phyloP scores from a whole-genome alignment of 73 alveolate species.

The Symbiodinium natans region DNA sequence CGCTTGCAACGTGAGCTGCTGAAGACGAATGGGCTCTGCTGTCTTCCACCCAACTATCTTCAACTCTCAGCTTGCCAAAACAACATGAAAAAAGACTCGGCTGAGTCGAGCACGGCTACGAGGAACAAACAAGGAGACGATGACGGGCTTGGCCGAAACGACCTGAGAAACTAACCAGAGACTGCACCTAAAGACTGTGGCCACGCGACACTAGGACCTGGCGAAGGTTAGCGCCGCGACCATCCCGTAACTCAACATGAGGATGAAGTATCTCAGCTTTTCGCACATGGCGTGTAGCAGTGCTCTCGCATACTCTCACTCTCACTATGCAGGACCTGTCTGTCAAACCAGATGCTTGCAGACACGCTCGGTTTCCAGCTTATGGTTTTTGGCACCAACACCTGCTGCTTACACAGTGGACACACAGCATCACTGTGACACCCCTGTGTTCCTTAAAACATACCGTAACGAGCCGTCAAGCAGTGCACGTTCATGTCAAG shows the following conservation, averaged over 20 bases:
- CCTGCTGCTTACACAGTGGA: neutral
- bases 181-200: no score
- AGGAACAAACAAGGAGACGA: neutral
- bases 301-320: neutral
- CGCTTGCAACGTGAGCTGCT: no score
- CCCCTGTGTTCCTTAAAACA: no score
- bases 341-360: neutral
- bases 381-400: constrained; percentile 87
- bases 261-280: constrained; percentile 43
- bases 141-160: neutral
- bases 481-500: no score
- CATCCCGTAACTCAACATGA: constrained; percentile 70
- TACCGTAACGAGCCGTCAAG: no score
- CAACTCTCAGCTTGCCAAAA: no score
- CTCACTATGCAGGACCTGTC: neutral
- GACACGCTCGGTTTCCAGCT: neutral
- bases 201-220: neutral
- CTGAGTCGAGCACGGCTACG: neutral
- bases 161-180: no score
- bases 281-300: neutral
- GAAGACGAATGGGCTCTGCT: no score
- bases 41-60: no score
- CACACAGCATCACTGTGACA: no score
- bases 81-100: no score
- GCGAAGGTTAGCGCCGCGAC: constrained; percentile 29